Percentiles rank a stretch among this genome's conserved stretches.
Evolutionary conservation across 768 basidiomycete genomes (phyloP).

Genomic region (Epithele typhae): DNA sequence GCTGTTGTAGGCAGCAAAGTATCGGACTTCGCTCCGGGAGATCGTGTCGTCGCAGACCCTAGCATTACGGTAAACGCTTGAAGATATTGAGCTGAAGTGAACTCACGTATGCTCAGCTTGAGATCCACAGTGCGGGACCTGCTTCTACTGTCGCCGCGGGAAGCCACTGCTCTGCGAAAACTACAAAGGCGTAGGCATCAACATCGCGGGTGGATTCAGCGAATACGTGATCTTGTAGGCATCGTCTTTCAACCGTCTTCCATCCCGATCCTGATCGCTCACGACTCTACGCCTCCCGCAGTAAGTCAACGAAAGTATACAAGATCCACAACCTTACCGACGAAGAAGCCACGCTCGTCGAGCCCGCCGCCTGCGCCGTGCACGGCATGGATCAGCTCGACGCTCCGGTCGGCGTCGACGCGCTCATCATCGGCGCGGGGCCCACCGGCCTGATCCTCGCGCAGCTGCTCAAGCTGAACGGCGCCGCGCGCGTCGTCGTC

Average conservation of each 20-base stretch:
- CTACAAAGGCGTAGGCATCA: conserved; percentile 80
- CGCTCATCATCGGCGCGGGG: conserved; percentile 84
- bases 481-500: conserved; percentile 74
- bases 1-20: conserved; percentile 79
- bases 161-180: conserved; percentile 79
- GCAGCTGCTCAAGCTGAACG: conserved; percentile 84
- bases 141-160: conserved; percentile 88
- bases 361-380: conserved; percentile 88
- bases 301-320: conserved; percentile 74
- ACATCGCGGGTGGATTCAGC: conserved; percentile 81
- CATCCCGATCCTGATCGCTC: neutral
- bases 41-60: conserved; percentile 83
- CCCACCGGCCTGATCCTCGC: conserved; percentile 90
- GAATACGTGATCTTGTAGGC: conserved; percentile 83
- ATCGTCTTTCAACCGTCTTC: neutral
- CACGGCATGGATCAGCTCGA: conserved; percentile 88
- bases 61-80: conserved; percentile 28
- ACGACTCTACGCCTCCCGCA: conserved; percentile 20
- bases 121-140: conserved; percentile 61
- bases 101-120: neutral
- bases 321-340: conserved; percentile 85
- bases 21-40: conserved; percentile 68
- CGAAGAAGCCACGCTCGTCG: conserved; percentile 83
- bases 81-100: too few relatives aligned
- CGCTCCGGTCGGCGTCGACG: conserved; percentile 79